phyloP scores from a whole-genome alignment of 306 rosid genomes.

The Castanea sativa region DNA sequence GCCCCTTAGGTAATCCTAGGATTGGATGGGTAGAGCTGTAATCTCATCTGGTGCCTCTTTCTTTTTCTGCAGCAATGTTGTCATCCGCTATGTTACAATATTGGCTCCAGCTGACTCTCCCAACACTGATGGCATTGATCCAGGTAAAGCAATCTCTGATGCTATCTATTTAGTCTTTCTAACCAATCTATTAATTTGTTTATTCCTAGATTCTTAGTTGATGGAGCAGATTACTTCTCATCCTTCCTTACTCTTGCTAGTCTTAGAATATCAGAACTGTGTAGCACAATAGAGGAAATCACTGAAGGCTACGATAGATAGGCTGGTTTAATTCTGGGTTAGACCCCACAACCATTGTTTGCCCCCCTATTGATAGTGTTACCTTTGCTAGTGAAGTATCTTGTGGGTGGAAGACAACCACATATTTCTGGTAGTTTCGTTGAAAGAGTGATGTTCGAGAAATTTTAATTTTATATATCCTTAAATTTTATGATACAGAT shows the following conservation, averaged over 20 bases:
- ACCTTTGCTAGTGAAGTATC: neutral
- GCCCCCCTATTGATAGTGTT: neutral
- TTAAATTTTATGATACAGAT: conserved; percentile 43
- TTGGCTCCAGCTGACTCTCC: conserved; percentile 95
- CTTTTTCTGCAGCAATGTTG: conserved; percentile 72
- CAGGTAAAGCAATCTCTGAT: conserved; percentile 46
- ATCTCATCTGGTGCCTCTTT: conserved; percentile 14
- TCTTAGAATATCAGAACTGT: too few relatives aligned
- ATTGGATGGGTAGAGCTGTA: neutral
- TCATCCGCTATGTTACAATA: conserved; percentile 72
- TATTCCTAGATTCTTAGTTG: neutral
- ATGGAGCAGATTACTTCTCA: neutral
- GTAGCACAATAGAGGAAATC: too few relatives aligned
- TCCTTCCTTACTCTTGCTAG: too few relatives aligned
- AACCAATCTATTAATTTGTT: neutral
- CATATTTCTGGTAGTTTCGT: neutral
- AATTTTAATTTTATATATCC: neutral
- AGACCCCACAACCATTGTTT: neutral
- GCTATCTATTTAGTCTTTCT: neutral
- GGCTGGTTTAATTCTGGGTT: neutral
- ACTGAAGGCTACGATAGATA: neutral
- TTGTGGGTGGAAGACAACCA: neutral
- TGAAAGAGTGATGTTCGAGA: neutral
- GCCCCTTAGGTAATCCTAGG: neutral
- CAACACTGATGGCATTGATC: conserved; percentile 96